Base-by-base conservation (phyloP, 805 yeast species). In the Kodamaea nitidulidarum region DNA sequence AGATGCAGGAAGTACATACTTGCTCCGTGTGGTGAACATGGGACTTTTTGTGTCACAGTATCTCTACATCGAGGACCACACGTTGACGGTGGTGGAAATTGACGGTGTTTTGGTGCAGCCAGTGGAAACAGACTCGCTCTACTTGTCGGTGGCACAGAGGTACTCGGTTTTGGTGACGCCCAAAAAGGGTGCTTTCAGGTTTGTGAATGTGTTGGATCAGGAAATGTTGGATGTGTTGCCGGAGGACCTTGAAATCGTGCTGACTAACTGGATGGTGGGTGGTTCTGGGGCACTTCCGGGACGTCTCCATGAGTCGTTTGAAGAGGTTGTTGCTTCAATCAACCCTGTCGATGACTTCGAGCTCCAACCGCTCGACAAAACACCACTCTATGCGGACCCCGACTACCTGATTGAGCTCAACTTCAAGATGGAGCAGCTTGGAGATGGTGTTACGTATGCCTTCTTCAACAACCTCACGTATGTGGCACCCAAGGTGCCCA, bases 81-180 rank as follows among this genome's bases (percentile, higher is more conserved):
- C 58, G 15, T 52, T 69, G 32, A 59, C 60, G 27, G 54, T 69
- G 25, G 72, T 69, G 28, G 74, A 68, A 47, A 63, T 65, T 11
- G 74, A 69, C 48, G 74, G 74, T 35, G 73, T 79, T 14, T 78
- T 70, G 41, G 80, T 80, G 17, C 70, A 80, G 45, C 85, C 85
- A 2, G 65, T 68, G 35, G 65, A 60, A 2, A 74, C 82, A 4
- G 71, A 76, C 21, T 65, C 76, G 55, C 47, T 83, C 21, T 81
- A 83, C 52, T 51, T 84, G 27, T 73, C 91, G 0, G 88, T 84
- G 15, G 96, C 91, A 7, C 96, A 90, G 63, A 70, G 97, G 54
- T 77, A 83, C 55, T 71, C 86, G 28, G 82, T 86, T 1, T 62
- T 87, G 45, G 62, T 88, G 12, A 73, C 70, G 27, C 75, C 93